Conservation (phyloP, 352 stramenopile species). For the Pythium monospermum region DNA sequence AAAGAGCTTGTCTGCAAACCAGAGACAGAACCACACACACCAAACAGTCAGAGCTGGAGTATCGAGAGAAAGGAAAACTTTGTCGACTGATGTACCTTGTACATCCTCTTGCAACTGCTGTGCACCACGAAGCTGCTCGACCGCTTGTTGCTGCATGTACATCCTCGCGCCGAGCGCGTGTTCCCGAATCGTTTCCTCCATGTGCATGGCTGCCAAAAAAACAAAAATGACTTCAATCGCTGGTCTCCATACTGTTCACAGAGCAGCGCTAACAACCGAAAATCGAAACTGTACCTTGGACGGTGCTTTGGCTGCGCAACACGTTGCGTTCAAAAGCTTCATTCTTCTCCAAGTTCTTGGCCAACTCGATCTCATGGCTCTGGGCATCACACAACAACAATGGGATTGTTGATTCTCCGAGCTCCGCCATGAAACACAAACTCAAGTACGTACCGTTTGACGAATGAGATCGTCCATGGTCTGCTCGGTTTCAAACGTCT, state of each 20-base stretch:
- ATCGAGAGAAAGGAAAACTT: neutral
- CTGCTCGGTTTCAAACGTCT: slow-evolving; percentile 83
- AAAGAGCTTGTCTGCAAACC: slow-evolving; percentile 41
- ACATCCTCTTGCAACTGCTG: slow-evolving; percentile 16
- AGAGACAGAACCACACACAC: neutral
- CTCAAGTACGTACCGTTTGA: slow-evolving; percentile 37
- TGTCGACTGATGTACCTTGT: no score
- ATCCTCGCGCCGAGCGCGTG: slow-evolving; percentile 48
- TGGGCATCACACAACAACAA: slow-evolving; percentile 16
- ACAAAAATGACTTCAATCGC: neutral
- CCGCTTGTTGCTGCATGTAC: slow-evolving; percentile 47
- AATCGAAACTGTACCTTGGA: slow-evolving; percentile 30
- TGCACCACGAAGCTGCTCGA: slow-evolving; percentile 29
- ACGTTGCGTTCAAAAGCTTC: slow-evolving; percentile 63
- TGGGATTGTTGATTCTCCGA: neutral
- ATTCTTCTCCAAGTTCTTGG: slow-evolving; percentile 71
- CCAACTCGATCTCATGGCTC: slow-evolving; percentile 68
- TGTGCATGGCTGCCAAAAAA: slow-evolving; percentile 30
- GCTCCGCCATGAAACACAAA: no score
- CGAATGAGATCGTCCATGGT: slow-evolving; percentile 60
- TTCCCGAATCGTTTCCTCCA: slow-evolving; percentile 64
- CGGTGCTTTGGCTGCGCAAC: slow-evolving; percentile 41
- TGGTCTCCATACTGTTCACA: no score
- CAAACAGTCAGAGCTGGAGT: neutral
- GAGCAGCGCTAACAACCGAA: neutral